Base-by-base conservation (phyloP, 2,329 filamentous ascomycete species). In the Colletotrichum sp. region DNA sequence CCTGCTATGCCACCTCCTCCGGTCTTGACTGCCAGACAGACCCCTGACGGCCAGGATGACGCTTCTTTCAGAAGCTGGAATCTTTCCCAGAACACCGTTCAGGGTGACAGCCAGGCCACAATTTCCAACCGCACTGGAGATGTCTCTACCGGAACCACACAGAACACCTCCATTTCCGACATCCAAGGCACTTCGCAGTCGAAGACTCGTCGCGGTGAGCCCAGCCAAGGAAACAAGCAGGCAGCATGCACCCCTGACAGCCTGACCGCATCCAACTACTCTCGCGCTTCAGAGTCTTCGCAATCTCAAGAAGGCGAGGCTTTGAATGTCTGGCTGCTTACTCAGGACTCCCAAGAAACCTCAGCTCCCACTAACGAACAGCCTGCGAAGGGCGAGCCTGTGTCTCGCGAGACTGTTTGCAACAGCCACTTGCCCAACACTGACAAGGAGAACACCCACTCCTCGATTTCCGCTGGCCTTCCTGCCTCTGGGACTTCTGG, bases 1-100 rank as follows among this genome's bases (percentile, higher is more conserved):
- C 75, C 78, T 16, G 24, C 28, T 1, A 66, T 8, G 71, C 78
- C 78, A 6, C 74, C 72, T 4, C 73, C 76, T 12, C 78, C 78
- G 1, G 52, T 70, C 5, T 62, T 76, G 6, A 10, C 30, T 62
- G 77, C 73, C 16, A 34, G 60, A 6, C 75, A 28, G 24, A 26
- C 26, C 7, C 21, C 65, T 13, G 52, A 43, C 6, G 48, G 71
- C 4, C 66, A 74, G 24, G 77, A 79, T 43, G 70, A 70, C 26
- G 71, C 77, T 4, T 79, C 78, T 16, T 74, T 79, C 66, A 69
- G 66, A 56, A 78, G 77, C 34, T 79, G 78, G 78, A 61, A 75
- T 6, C 66, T 79, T 28, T 79, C 78, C 10, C 71, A 76, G 26
- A 69, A 52, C 56, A 71, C 66, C 7, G 15, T 60, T 30, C 71